A percentile compares a stretch with the other conserved stretches of the same genome.
Evolutionary conservation across 1,139 yeast genomes (phyloP).

Genomic region (Hyphopichia khmerensis): DNA sequence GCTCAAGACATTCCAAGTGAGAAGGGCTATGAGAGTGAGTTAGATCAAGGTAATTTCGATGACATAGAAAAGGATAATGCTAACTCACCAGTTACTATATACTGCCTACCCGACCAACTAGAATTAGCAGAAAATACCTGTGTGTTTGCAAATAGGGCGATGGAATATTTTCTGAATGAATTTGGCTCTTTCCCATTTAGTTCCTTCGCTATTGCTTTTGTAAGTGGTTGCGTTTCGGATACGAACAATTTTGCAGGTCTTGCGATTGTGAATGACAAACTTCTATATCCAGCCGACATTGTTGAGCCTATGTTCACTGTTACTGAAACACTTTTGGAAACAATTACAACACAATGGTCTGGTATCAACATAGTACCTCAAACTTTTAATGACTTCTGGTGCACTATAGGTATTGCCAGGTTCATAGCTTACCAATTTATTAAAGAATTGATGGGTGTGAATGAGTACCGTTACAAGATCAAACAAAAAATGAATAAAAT

Average conservation of each 20-base stretch:
- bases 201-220: constrained; percentile 74
- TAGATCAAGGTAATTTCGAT: constrained; percentile 26
- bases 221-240: constrained; percentile 53
- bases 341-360: constrained; percentile 88
- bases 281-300: constrained; percentile 72
- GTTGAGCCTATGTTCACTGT: constrained; percentile 78
- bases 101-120: constrained; percentile 55
- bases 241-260: constrained; percentile 75
- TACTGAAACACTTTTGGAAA: constrained; percentile 66
- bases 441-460: constrained; percentile 72
- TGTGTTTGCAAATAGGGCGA: constrained; percentile 69
- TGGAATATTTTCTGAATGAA: constrained; percentile 82
- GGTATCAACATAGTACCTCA: constrained; percentile 89
- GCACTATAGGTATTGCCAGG: constrained; percentile 79
- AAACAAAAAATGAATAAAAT: constrained; percentile 65
- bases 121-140: constrained; percentile 73
- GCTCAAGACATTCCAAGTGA: constrained; percentile 34
- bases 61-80: constrained; percentile 33
- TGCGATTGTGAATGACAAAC: constrained; percentile 59
- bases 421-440: constrained; percentile 80
- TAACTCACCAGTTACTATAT: constrained; percentile 54
- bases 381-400: constrained; percentile 85
- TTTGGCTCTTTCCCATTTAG: constrained; percentile 93
- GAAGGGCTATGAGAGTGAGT: constrained; percentile 39
- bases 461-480: constrained; percentile 73